These are phyloP conservation scores for Sphagnurus paluster DNA, from an alignment of 1,284 basidiomycete species.

Conservation along the genomic window DNA sequence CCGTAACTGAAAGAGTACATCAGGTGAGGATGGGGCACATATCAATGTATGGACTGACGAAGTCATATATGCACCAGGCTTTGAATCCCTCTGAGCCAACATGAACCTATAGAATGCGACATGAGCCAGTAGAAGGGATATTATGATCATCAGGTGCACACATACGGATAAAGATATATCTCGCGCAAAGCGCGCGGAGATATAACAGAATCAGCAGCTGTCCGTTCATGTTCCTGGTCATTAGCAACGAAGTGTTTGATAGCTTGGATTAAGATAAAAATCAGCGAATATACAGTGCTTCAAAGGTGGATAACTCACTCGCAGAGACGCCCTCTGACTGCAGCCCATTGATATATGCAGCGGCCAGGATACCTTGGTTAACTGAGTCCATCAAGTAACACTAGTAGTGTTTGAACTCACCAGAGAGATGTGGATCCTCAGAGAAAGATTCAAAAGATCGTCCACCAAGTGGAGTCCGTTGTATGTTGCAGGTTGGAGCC, in stretches of 20 bases:
- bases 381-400: slow-evolving; percentile 9
- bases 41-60: slow-evolving; percentile 34
- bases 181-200: slow-evolving; percentile 66
- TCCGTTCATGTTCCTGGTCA: slow-evolving; percentile 69
- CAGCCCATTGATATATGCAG: slow-evolving; percentile 66
- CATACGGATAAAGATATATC: slow-evolving; percentile 70
- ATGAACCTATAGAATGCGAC: slow-evolving; percentile 59
- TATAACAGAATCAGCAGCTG: slow-evolving; percentile 60
- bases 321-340: slow-evolving; percentile 65
- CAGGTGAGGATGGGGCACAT: background rate
- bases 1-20: slow-evolving; percentile 50
- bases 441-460: slow-evolving; percentile 72
- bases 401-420: slow-evolving; percentile 26
- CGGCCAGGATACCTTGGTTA: slow-evolving; percentile 51
- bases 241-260: slow-evolving; percentile 58
- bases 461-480: slow-evolving; percentile 60
- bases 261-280: slow-evolving; percentile 25
- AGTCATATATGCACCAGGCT: slow-evolving; percentile 66
- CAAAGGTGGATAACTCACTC: slow-evolving; percentile 28
- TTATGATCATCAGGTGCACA: too few relatives aligned
- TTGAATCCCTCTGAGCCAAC: slow-evolving; percentile 60
- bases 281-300: slow-evolving; percentile 4
- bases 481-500: slow-evolving; percentile 73
- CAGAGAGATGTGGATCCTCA: slow-evolving; percentile 66
- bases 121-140: too few relatives aligned